Evolutionary conservation across 2,329 filamentous ascomycete species (phyloP), one percentile per base, ranked within the genome.

Genomic region (Trichophyton equinum): DNA sequence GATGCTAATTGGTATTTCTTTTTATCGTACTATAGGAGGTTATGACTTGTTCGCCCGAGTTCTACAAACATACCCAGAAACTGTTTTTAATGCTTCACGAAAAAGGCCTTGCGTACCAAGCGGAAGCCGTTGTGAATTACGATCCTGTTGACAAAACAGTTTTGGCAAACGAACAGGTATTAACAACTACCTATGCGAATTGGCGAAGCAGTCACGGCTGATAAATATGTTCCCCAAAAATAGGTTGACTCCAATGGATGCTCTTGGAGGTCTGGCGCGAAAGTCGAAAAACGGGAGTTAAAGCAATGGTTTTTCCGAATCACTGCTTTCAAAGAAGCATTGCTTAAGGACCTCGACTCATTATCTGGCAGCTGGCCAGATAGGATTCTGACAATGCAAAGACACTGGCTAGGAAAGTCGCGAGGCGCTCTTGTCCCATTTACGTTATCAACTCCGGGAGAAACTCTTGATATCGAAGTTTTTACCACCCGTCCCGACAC

Each of bases 281-380:
- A 87, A 70, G 89, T 95, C 18, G 87, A 94, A 73, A 88, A 91
- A 75, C 78, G 83, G 62, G 82, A 83, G 66, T 77, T 95, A 56
- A 89, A 88, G 74, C 91, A 96, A 73, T 96, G 91, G 91, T 95
- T 95, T 71, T 83, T 95, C 65, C 85, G 85, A 64, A 95, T 94
- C 68, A 92, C 89, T 2, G 82, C 83, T 57, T 94, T 88, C 69
- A 84, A 88, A 63, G 85, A 92, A 60, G 78, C 82, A 3, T 76
- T 95, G 6, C 76, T 95, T 27, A 76, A 84, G 30, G 89, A 89
- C 64, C 78, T 95, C 0, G 82, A 89, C 33, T 73, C 77, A 3
- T 78, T 95, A 40, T 78, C 82, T 11, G 81, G 80, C 1, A 81
- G 81, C 20, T 96, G 91, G 91, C 91, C 91, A 0, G 88, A 94